Base-by-base conservation (phyloP, 805 yeast genomes). In the Maudiozyma barnettii region DNA sequence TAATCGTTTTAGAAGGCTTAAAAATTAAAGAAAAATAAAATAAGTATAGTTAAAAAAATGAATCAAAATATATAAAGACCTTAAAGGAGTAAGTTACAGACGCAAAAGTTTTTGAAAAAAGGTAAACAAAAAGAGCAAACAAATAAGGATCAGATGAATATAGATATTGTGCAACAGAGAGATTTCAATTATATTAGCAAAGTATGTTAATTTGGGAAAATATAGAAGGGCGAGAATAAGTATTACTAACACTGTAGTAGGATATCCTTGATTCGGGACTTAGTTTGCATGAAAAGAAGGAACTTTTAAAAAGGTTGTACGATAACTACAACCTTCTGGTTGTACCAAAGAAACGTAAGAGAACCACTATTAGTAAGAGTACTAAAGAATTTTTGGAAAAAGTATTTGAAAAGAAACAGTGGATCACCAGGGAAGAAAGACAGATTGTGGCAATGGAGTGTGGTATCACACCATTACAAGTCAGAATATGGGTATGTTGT, bases 401-500 rank as follows among this genome's bases (percentile, higher is more conserved):
- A n/a, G n/a, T n/a, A n/a, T n/a, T n/a, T 31, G 31, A 21, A 30
- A 54, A 45, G 47, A 52, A 54, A 45, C 54, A 50, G 44, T 47
- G 54, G 46, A 50, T 55, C 37, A 57, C 55, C 35, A 53, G 54
- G 37, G 55, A 52, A 44, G 61, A 57, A 47, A 49, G 59, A 41
- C 49, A 50, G 39, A 50, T 51, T 44, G 51, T 57, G 33, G 61
- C 58, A 39, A 53, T 39, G 35, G 48, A 49, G 43, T 54, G 58
- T 50, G 54, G 54, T 30, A 45, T 57, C 35, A 51, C 55, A 29
- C 53, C 58, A 23, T 45, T 49, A 35, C 59, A 57, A 48, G 61
- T 57, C 21, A 52, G 59, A 45, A 53, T 54, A 29, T 57, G 61
- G 61, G 38, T 54, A 54, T 54, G 57, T 54, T 41, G 35, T 20